Evolutionary conservation across 2,329 filamentous ascomycete genomes (phyloP).

Genomic region (Didymella pomorum): DNA sequence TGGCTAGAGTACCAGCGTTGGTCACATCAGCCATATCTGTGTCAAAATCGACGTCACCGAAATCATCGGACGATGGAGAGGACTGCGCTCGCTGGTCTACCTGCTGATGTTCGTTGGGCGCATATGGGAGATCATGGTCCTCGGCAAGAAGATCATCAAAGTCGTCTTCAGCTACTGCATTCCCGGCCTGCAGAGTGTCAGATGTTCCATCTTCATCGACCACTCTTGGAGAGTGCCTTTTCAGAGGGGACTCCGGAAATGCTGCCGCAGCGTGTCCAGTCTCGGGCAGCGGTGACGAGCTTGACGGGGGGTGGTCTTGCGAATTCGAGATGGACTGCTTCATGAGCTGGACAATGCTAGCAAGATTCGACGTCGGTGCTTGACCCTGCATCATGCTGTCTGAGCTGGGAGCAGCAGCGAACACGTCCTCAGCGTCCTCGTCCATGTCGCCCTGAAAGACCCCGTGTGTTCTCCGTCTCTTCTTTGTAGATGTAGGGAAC

Average conservation of each 20-base stretch:
- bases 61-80: slow-evolving; percentile 46
- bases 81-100: slow-evolving; percentile 18
- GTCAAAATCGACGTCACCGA: slow-evolving; percentile 48
- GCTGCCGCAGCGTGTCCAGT: slow-evolving; percentile 25
- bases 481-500: slow-evolving; percentile 55
- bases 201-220: slow-evolving; percentile 10
- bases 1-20: slow-evolving; percentile 30
- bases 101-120: slow-evolving; percentile 11
- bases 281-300: slow-evolving; percentile 58
- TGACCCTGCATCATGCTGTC: slow-evolving; percentile 40
- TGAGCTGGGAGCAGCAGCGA: slow-evolving; percentile 42
- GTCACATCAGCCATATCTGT: slow-evolving; percentile 44
- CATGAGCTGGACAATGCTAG: slow-evolving; percentile 53
- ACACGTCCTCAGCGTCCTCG: slow-evolving; percentile 37
- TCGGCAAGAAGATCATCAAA: not conserved
- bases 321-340: slow-evolving; percentile 53
- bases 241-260: slow-evolving; percentile 43
- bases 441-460: slow-evolving; percentile 42
- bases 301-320: slow-evolving; percentile 51
- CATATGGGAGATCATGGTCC: slow-evolving; percentile 4
- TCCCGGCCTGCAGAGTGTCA: slow-evolving; percentile 18
- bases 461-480: slow-evolving; percentile 51
- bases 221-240: slow-evolving; percentile 29
- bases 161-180: slow-evolving; percentile 11
- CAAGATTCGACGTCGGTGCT: slow-evolving; percentile 40